These are phyloP conservation scores for Monilinia fructigena DNA, from an alignment of 2,329 filamentous ascomycete genomes.

Conservation along the genomic window DNA sequence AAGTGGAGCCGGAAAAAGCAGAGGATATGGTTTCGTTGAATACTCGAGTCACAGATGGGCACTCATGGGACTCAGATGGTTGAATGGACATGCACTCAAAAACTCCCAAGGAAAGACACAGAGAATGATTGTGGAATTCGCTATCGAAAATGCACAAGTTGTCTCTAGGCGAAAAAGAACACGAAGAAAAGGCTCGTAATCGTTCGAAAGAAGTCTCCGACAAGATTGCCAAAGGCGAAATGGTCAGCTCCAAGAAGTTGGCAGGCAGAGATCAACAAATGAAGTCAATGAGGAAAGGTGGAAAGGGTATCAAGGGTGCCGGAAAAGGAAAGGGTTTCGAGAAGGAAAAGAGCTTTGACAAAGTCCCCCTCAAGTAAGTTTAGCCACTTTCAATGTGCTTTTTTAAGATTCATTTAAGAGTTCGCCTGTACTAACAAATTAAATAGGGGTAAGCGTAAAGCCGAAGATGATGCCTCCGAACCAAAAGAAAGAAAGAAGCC, in stretches of 20 bases:
- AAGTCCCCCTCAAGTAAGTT: constrained; percentile 25
- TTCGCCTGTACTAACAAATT: background rate
- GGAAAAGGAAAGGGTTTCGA: constrained; percentile 27
- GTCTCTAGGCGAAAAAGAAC: constrained; percentile 73
- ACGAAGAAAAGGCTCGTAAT: constrained; percentile 56
- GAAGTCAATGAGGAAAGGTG: constrained; percentile 42
- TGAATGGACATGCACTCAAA: constrained; percentile 72
- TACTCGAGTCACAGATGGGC: constrained; percentile 92
- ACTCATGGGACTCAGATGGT: constrained; percentile 88
- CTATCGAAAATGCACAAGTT: constrained; percentile 96
- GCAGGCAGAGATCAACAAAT: constrained; percentile 38
- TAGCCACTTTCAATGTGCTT: background rate
- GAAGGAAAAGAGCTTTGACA: constrained; percentile 32
- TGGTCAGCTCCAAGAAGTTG: constrained; percentile 38
- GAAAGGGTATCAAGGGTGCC: constrained; percentile 33
- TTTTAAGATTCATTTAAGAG: background rate
- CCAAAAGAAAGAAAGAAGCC: constrained; percentile 18
- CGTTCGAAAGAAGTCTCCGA: constrained; percentile 40
- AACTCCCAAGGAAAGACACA: constrained; percentile 74
- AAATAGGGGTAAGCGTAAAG: constrained; percentile 26
- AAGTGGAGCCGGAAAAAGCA: constrained; percentile 74
- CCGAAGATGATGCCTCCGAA: constrained; percentile 15
- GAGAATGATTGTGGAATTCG: constrained; percentile 91
- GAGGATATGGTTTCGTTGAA: constrained; percentile 97
- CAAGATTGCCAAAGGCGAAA: constrained; percentile 38